A percentile compares a stretch with the other conserved stretches of the same genome.
phyloP scores from a whole-genome alignment of 257 asterid species.

The Ocimum tenuiflorum region DNA sequence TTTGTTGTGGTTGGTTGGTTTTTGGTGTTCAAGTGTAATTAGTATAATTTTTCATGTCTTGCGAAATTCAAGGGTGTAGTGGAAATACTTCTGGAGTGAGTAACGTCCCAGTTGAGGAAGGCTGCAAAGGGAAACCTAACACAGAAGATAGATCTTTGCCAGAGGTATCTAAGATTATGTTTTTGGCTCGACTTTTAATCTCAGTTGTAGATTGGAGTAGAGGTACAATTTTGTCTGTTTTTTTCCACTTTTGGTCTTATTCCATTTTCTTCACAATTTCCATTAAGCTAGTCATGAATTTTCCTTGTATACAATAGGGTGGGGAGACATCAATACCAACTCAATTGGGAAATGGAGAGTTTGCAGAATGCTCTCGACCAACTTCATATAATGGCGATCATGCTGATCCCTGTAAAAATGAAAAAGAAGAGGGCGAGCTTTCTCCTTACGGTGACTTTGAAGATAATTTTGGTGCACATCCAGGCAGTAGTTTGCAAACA shows the following conservation, averaged over 20 bases:
- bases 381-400: slow-evolving; percentile 40
- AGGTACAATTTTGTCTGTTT: background rate
- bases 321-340: slow-evolving; percentile 37
- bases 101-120: slow-evolving; percentile 43
- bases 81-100: slow-evolving; percentile 35
- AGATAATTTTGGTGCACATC: slow-evolving; percentile 66
- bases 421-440: slow-evolving; percentile 93
- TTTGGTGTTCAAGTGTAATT: background rate
- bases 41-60: slow-evolving; percentile 15
- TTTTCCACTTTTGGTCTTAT: background rate
- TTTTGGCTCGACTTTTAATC: slow-evolving; percentile 2
- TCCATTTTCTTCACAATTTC: background rate
- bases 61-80: slow-evolving; percentile 42
- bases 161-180: slow-evolving; percentile 48
- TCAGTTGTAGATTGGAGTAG: background rate
- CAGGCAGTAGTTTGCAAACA: slow-evolving; percentile 34
- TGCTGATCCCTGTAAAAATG: slow-evolving; percentile 59
- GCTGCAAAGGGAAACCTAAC: slow-evolving; percentile 39
- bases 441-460: slow-evolving; percentile 78
- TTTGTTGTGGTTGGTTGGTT: background rate
- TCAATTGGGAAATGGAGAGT: slow-evolving; percentile 46
- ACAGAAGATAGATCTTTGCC: slow-evolving; percentile 37
- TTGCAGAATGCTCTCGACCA: slow-evolving; percentile 38
- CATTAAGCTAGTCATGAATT: background rate
- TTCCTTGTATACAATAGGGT: slow-evolving; percentile 34